These are phyloP conservation scores for Boletus mariae DNA, from an alignment of 1,284 basidiomycete species.

Conservation along the genomic window DNA sequence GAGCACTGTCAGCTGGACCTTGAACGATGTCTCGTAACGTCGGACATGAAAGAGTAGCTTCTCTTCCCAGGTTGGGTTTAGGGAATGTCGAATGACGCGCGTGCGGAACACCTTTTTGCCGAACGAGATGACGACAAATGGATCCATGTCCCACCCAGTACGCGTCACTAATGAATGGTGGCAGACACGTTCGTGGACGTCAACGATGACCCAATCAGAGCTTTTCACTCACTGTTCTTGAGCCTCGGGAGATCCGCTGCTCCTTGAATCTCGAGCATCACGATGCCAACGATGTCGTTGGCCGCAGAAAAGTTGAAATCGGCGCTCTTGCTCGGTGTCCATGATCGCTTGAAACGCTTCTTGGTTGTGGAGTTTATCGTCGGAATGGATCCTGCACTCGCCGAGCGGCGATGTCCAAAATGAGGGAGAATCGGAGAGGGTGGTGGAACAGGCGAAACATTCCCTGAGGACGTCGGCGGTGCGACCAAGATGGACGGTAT, in stretches of 20 bases:
- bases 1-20: constrained; percentile 77
- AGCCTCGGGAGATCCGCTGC: constrained; percentile 84
- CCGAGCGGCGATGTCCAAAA: constrained; percentile 30
- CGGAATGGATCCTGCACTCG: constrained; percentile 31
- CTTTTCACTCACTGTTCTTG: constrained; percentile 69
- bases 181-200: constrained; percentile 1
- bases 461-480: constrained; percentile 8
- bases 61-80: constrained; percentile 93
- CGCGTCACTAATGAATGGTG: constrained; percentile 57
- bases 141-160: constrained; percentile 95
- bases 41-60: constrained; percentile 95
- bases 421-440: constrained; percentile 20
- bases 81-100: constrained; percentile 81
- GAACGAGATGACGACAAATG: constrained; percentile 93
- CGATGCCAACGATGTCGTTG: constrained; percentile 88
- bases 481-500: constrained; percentile 14
- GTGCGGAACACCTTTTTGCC: constrained; percentile 97
- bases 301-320: constrained; percentile 66
- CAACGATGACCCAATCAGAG: constrained; percentile 3
- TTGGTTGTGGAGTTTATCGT: constrained; percentile 23
- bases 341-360: constrained; percentile 30
- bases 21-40: constrained; percentile 76
- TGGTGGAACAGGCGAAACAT: constrained; percentile 6
- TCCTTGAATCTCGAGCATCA: constrained; percentile 72
- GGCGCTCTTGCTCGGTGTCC: constrained; percentile 32